Percentiles rank a stretch among this genome's conserved stretches.
Conservation (phyloP, 2,329 filamentous ascomycete species). For the Domatiomyces catenatus region DNA sequence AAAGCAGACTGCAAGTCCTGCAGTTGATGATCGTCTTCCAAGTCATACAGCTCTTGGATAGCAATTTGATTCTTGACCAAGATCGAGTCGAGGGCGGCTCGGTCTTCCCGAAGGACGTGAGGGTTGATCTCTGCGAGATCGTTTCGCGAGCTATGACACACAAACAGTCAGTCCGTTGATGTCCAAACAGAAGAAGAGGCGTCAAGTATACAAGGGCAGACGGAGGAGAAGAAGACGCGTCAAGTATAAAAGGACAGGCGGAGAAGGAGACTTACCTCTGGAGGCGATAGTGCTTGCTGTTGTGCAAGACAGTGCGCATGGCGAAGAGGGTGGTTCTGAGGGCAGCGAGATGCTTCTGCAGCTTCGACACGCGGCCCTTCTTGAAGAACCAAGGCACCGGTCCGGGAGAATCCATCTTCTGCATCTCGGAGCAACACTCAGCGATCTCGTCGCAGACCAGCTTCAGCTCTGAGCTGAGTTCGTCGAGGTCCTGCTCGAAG, state of each 20-base stretch:
- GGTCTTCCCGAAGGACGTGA: slow-evolving; percentile 15
- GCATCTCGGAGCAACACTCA: slow-evolving; percentile 15
- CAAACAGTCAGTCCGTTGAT: slow-evolving; percentile 1
- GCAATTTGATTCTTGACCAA: slow-evolving; percentile 13
- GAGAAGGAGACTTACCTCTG: slow-evolving; percentile 8
- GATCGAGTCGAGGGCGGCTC: slow-evolving; percentile 14
- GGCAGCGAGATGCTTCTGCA: slow-evolving; percentile 17
- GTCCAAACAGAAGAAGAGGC: neutral
- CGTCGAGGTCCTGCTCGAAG: slow-evolving; percentile 14
- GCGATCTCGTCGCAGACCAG: slow-evolving; percentile 15
- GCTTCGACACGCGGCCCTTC: slow-evolving; percentile 12
- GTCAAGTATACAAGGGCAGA: too few relatives aligned
- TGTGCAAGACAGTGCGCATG: slow-evolving; percentile 17
- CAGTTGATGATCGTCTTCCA: slow-evolving; percentile 5
- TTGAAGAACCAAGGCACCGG: slow-evolving; percentile 14
- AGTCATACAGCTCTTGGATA: slow-evolving; percentile 10
- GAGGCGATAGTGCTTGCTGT: slow-evolving; percentile 16
- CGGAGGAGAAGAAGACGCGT: too few relatives aligned
- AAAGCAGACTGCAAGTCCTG: too few relatives aligned
- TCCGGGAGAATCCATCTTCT: slow-evolving; percentile 9
- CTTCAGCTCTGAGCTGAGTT: slow-evolving; percentile 11
- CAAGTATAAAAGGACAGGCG: too few relatives aligned
- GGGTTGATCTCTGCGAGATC: slow-evolving; percentile 12
- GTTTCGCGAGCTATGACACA: slow-evolving; percentile 6
- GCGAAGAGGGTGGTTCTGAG: slow-evolving; percentile 16